Evolutionary conservation across 768 basidiomycete genomes (phyloP).

Genomic region (Boletus pseudopeckii): DNA sequence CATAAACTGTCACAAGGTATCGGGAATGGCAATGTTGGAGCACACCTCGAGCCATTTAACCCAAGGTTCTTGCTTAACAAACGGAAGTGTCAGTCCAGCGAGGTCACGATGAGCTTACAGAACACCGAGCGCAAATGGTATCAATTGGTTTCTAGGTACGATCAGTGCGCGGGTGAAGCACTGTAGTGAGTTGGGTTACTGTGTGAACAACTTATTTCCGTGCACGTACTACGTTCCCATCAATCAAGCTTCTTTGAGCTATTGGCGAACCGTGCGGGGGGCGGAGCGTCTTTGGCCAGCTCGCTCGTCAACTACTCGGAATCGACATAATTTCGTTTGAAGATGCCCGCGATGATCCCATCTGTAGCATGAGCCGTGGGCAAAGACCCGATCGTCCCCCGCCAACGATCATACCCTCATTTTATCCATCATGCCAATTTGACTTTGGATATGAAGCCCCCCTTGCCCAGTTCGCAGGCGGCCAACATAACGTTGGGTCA

Average conservation of each 20-base stretch:
- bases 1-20: constrained; percentile 4
- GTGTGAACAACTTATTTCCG: not conserved
- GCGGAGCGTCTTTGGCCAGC: constrained; percentile 17
- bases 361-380: constrained; percentile 15
- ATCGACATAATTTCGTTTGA: constrained; percentile 30
- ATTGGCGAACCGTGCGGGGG: constrained; percentile 20
- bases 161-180: not conserved
- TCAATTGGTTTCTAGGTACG: not conserved
- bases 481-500: constrained; percentile 30
- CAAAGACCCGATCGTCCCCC: not conserved
- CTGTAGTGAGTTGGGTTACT: not conserved
- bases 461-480: constrained; percentile 20
- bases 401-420: constrained; percentile 20
- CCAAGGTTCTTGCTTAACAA: too few relatives aligned
- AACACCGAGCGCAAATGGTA: not conserved
- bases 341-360: constrained; percentile 30
- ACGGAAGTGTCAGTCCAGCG: not conserved
- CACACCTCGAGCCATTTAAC: not conserved
- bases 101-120: not conserved
- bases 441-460: constrained; percentile 14
- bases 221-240: constrained; percentile 6
- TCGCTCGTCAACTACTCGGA: constrained; percentile 29
- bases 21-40: not conserved
- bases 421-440: constrained; percentile 29
- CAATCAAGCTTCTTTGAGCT: constrained; percentile 30